phyloP scores from a whole-genome alignment of 2,329 filamentous ascomycete genomes.

The Hypoxylon sp. region DNA sequence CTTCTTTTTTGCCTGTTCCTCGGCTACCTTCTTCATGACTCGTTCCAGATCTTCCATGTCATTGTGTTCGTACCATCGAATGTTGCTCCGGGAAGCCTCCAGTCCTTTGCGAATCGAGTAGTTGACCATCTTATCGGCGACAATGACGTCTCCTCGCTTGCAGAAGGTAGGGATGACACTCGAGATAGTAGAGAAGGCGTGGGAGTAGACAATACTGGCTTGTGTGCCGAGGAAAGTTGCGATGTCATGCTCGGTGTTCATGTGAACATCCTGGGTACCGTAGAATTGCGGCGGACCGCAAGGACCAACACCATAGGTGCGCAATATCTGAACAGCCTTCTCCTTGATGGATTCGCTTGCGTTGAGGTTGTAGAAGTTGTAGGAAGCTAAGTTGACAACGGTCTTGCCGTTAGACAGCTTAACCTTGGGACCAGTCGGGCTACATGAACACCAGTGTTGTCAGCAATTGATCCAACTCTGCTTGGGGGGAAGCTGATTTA shows the following conservation, averaged over 20 bases:
- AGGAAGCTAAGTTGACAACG: constrained; percentile 91
- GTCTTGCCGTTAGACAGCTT: constrained; percentile 89
- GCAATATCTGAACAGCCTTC: constrained; percentile 91
- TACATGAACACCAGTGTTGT: no score
- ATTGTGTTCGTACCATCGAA: constrained; percentile 95
- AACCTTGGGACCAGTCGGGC: constrained; percentile 87
- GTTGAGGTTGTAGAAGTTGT: constrained; percentile 98
- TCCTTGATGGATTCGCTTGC: constrained; percentile 92
- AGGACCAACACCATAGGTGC: constrained; percentile 94
- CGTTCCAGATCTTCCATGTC: constrained; percentile 93
- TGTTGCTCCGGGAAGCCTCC: constrained; percentile 88
- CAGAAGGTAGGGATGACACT: constrained; percentile 96
- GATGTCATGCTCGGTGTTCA: constrained; percentile 95
- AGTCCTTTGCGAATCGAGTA: constrained; percentile 94
- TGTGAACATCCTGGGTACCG: constrained; percentile 96
- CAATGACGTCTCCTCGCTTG: constrained; percentile 96
- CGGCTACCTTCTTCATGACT: constrained; percentile 83
- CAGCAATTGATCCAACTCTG: no score
- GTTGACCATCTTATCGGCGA: constrained; percentile 92
- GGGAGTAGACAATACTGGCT: constrained; percentile 92
- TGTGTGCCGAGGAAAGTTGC: constrained; percentile 87
- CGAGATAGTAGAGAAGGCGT: constrained; percentile 96
- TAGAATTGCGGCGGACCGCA: constrained; percentile 98
- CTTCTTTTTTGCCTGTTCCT: constrained; percentile 85
- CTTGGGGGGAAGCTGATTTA: no score